phyloP scores from a whole-genome alignment of 176 grass and related monocot species.

The Carex pumila region DNA sequence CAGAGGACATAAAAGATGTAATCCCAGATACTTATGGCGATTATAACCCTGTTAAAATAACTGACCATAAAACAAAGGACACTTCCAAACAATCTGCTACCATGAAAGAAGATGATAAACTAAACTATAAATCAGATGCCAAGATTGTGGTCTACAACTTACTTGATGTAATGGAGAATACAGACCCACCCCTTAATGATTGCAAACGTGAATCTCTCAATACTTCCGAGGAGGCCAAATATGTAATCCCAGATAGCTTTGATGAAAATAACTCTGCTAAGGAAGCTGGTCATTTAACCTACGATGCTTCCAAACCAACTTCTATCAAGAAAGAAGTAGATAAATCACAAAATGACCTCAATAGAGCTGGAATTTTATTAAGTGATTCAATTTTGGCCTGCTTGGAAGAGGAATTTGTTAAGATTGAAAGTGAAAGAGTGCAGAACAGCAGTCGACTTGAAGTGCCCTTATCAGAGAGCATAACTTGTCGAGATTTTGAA shows the following conservation, averaged over 20 bases:
- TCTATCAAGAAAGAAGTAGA: constrained; percentile 21
- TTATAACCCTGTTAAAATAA: not conserved
- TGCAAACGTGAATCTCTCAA: constrained; percentile 21
- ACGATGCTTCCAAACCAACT: constrained; percentile 23
- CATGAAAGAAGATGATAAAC: constrained; percentile 2
- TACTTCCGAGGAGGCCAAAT: constrained; percentile 25
- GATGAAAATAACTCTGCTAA: constrained; percentile 53
- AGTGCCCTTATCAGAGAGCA: constrained; percentile 35
- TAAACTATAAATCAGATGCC: not conserved
- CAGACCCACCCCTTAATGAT: constrained; percentile 7
- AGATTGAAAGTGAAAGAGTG: constrained; percentile 8
- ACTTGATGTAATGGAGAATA: constrained; percentile 28
- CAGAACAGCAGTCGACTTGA: not conserved
- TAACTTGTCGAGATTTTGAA: constrained; percentile 23
- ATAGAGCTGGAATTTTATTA: constrained; percentile 54
- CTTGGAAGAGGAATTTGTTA: constrained; percentile 70
- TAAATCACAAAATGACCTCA: constrained; percentile 41
- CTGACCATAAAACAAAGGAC: not conserved
- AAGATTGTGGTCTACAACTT: not conserved
- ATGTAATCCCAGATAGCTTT: constrained; percentile 66
- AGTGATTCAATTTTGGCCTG: constrained; percentile 67
- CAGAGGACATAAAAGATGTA: not conserved
- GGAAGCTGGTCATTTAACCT: constrained; percentile 29
- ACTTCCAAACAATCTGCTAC: not conserved
- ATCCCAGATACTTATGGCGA: not conserved